Evolutionary conservation across 2,329 filamentous ascomycete genomes (phyloP).

Genomic region (Hirsutella minnesotensis): DNA sequence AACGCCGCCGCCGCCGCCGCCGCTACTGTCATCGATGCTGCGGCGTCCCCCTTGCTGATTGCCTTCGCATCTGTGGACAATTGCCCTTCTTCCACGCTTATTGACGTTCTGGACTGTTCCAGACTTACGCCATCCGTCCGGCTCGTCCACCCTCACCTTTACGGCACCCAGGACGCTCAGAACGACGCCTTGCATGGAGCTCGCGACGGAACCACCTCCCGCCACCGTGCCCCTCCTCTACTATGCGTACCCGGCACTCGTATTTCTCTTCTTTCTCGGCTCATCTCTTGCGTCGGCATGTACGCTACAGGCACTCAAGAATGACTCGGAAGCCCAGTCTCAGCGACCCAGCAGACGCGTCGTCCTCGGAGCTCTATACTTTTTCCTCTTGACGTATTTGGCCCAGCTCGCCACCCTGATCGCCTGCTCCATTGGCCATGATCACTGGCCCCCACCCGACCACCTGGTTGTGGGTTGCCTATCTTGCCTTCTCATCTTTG

Average conservation of each 20-base stretch:
- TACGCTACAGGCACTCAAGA: slow-evolving; percentile 35
- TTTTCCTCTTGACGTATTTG: slow-evolving; percentile 33
- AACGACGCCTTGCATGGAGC: slow-evolving; percentile 9
- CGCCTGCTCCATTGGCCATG: slow-evolving; percentile 19
- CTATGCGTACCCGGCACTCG: slow-evolving; percentile 44
- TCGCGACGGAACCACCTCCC: slow-evolving; percentile 4
- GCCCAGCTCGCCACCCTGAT: slow-evolving; percentile 32
- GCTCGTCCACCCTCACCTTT: neutral
- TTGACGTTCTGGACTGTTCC: too few species aligned
- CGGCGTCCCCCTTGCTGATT: neutral
- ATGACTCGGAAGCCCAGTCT: slow-evolving; percentile 5
- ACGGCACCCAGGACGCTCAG: neutral
- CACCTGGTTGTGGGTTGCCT: slow-evolving; percentile 44
- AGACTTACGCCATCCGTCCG: neutral
- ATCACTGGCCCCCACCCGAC: slow-evolving; percentile 30
- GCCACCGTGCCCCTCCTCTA: slow-evolving; percentile 33
- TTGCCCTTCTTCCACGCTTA: too few species aligned
- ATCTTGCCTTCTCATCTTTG: slow-evolving; percentile 52
- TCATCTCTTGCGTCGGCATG: slow-evolving; percentile 39
- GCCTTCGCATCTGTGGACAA: neutral
- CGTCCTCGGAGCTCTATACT: slow-evolving; percentile 29
- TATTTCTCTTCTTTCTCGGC: slow-evolving; percentile 46
- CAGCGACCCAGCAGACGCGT: slow-evolving; percentile 10
- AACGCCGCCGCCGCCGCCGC: too few species aligned
- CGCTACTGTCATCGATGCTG: neutral